These are phyloP conservation scores for Wakefieldia striispora DNA, from an alignment of 768 basidiomycete species.

Conservation along the genomic window DNA sequence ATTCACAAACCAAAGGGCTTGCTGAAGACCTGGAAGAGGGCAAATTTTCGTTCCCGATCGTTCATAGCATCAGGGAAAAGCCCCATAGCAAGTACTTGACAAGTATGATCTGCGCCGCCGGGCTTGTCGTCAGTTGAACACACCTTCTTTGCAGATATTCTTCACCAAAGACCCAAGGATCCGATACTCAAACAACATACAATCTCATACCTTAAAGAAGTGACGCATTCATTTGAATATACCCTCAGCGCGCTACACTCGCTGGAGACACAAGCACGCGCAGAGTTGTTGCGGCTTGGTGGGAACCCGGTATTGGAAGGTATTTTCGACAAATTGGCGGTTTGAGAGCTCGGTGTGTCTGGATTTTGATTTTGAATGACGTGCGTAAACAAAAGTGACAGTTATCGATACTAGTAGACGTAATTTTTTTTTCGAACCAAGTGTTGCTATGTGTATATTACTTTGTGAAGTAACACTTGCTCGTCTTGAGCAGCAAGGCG, in stretches of 20 bases:
- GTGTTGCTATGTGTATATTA: too few species aligned
- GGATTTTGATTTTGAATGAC: too few species aligned
- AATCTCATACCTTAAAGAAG: constrained; percentile 71
- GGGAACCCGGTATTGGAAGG: constrained; percentile 66
- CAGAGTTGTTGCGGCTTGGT: constrained; percentile 70
- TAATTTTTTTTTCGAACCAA: too few species aligned
- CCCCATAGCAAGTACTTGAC: constrained; percentile 75
- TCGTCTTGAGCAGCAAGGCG: too few species aligned
- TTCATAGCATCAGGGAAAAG: constrained; percentile 84
- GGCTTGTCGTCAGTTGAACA: neutral
- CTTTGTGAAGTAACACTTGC: too few species aligned
- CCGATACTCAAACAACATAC: constrained; percentile 78
- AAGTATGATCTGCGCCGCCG: constrained; percentile 49
- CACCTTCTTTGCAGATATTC: constrained; percentile 57
- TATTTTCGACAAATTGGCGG: constrained; percentile 53
- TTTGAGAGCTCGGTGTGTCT: neutral
- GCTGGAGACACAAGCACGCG: constrained; percentile 64
- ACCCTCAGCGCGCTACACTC: constrained; percentile 65
- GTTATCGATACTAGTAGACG: too few species aligned
- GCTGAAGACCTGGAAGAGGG: constrained; percentile 95
- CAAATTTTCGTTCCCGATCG: constrained; percentile 95
- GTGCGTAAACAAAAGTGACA: too few species aligned
- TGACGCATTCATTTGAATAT: constrained; percentile 86
- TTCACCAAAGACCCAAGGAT: constrained; percentile 83
- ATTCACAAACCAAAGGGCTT: constrained; percentile 80